Evolutionary conservation across 192 early-diverging fungal genomes (phyloP).

Genomic region (Dimargaris xerosporica): DNA sequence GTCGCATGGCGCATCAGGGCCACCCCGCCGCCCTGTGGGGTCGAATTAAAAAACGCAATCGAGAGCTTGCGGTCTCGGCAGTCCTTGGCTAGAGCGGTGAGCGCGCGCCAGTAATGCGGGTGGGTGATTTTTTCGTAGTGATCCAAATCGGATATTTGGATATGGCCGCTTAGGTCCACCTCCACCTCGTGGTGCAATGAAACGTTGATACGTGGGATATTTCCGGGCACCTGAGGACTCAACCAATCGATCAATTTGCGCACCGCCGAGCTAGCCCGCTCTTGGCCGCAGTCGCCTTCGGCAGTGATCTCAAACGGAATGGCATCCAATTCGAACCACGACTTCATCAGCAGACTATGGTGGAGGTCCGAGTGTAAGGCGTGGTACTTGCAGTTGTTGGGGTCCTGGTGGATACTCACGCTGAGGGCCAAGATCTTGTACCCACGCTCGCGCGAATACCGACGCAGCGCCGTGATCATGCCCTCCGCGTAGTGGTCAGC

Average conservation of each 20-base stretch:
- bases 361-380: slow-evolving; percentile 25
- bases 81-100: slow-evolving; percentile 35
- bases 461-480: slow-evolving; percentile 34
- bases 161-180: slow-evolving; percentile 60
- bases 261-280: slow-evolving; percentile 52
- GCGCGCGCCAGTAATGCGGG: slow-evolving; percentile 48
- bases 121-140: slow-evolving; percentile 51
- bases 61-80: slow-evolving; percentile 39
- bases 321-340: slow-evolving; percentile 64
- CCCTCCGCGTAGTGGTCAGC: slow-evolving; percentile 28
- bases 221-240: slow-evolving; percentile 54
- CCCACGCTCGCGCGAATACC: slow-evolving; percentile 39
- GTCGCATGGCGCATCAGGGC: slow-evolving; percentile 79
- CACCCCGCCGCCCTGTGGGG: slow-evolving; percentile 75
- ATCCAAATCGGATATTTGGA: slow-evolving; percentile 42
- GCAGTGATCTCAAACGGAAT: slow-evolving; percentile 55
- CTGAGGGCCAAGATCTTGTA: slow-evolving; percentile 55
- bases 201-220: slow-evolving; percentile 53
- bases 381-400: slow-evolving; percentile 21
- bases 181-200: slow-evolving; percentile 44
- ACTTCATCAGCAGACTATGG: slow-evolving; percentile 28
- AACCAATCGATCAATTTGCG: slow-evolving; percentile 59
- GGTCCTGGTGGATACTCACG: slow-evolving; percentile 32
- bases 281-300: slow-evolving; percentile 40
- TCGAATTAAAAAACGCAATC: slow-evolving; percentile 64